A percentile compares a stretch with the other conserved stretches of the same genome.
These are phyloP conservation scores for Nepenthes gracilis DNA, from an alignment of 148 eudicot genomes.

Conservation along the genomic window DNA sequence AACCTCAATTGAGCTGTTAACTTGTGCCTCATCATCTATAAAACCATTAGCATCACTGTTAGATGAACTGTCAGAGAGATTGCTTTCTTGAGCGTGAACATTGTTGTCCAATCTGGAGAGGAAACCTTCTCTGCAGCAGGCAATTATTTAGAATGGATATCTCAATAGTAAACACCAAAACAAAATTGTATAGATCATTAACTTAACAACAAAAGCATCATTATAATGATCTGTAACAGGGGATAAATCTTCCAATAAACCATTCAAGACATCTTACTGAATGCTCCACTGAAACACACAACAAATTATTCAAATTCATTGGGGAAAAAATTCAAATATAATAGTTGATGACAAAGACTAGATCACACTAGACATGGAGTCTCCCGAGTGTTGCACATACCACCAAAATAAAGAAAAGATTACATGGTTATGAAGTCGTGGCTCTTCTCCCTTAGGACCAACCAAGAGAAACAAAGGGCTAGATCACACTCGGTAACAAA, in stretches of 20 bases:
- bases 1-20: slow-evolving; percentile 22
- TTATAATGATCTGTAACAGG: no score
- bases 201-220: not conserved
- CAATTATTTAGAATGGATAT: slow-evolving; percentile 2
- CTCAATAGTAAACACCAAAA: not conserved
- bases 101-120: slow-evolving; percentile 48
- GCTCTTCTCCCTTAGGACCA: not conserved
- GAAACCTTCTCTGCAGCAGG: slow-evolving; percentile 70
- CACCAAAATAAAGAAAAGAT: not conserved
- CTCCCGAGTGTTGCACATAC: no score
- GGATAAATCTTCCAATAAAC: no score
- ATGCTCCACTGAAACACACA: no score
- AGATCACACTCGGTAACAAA: not conserved
- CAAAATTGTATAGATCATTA: no score
- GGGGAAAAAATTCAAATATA: no score
- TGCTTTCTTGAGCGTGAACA: slow-evolving; percentile 24
- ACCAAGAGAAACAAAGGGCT: not conserved
- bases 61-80: slow-evolving; percentile 30
- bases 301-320: no score
- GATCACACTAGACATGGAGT: no score
- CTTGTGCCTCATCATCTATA: slow-evolving; percentile 21
- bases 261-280: no score
- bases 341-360: no score
- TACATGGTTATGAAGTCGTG: not conserved
- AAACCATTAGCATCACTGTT: slow-evolving; percentile 11